These are phyloP conservation scores for Solanum pinnatisectum DNA, from an alignment of 257 asterid genomes.

Conservation along the genomic window DNA sequence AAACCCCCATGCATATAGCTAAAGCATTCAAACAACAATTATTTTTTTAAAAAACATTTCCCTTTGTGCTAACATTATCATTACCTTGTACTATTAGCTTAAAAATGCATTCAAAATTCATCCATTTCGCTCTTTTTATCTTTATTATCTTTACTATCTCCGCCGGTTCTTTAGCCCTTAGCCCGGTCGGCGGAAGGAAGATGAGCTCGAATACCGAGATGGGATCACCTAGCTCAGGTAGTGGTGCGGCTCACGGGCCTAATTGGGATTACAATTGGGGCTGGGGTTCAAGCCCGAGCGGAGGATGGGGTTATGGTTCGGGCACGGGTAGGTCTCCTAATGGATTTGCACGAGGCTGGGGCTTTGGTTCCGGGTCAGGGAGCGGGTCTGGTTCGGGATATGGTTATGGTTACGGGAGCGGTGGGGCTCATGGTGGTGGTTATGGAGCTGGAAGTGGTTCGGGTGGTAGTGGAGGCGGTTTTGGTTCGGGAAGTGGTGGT, in stretches of 20 bases:
- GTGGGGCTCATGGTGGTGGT: conserved; percentile 13
- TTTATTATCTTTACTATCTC: background rate
- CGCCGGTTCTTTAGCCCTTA: background rate
- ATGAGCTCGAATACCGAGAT: background rate
- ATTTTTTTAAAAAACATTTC: background rate
- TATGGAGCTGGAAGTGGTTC: conserved; percentile 13
- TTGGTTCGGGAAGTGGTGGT: conserved; percentile 2
- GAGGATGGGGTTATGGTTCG: conserved; percentile 38
- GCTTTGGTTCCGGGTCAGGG: conserved; percentile 27
- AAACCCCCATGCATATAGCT: background rate
- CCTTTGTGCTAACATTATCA: background rate
- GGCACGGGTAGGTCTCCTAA: conserved; percentile 30
- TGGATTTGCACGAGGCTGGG: conserved; percentile 19
- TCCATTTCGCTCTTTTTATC: background rate
- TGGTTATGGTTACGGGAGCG: conserved; percentile 21
- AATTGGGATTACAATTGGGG: conserved; percentile 34
- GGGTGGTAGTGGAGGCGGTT: conserved; percentile 2
- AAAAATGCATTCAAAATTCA: background rate
- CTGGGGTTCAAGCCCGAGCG: conserved; percentile 35
- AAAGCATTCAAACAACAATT: background rate
- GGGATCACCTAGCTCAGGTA: conserved; percentile 4
- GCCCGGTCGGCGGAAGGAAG: background rate
- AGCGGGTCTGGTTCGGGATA: conserved; percentile 20
- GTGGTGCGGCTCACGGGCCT: conserved; percentile 30
- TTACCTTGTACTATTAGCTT: background rate